Percentiles rank a stretch among this genome's conserved stretches.
Conservation (phyloP, 176 grass and related monocot species). For the Pharus latifolius region DNA sequence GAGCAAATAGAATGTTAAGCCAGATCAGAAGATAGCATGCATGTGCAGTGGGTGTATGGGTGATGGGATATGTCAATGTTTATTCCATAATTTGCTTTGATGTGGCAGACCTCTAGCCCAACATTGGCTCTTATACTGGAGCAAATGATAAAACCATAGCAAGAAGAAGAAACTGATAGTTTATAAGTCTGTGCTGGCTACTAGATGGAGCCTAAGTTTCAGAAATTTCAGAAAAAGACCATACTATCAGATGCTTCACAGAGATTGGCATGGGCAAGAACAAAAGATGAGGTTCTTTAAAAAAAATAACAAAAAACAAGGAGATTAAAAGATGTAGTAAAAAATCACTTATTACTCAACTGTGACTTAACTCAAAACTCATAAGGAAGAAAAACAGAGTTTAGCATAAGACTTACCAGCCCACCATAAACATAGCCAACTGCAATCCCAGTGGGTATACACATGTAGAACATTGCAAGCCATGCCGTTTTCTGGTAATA, state of each 20-base stretch:
- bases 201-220: neutral
- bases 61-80: too few species aligned
- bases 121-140: neutral
- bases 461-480: slow-evolving; percentile 99
- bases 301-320: neutral
- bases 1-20: too few species aligned
- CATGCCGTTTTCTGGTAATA: slow-evolving; percentile 89
- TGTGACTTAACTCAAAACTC: neutral
- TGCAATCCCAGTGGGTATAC: slow-evolving; percentile 96
- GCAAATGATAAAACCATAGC: neutral
- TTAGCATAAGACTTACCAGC: slow-evolving; percentile 58
- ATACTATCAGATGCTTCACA: neutral
- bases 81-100: too few species aligned
- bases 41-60: too few species aligned
- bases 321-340: neutral
- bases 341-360: slow-evolving; percentile 2
- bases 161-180: neutral
- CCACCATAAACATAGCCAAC: slow-evolving; percentile 95
- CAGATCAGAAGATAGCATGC: too few species aligned
- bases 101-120: too few species aligned
- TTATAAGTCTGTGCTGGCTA: neutral
- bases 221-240: neutral
- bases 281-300: neutral
- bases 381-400: neutral
- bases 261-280: neutral